Evolutionary conservation across 768 basidiomycete species (phyloP), one percentile per base, ranked within the genome.

Genomic region (Boletellus emodensis): DNA sequence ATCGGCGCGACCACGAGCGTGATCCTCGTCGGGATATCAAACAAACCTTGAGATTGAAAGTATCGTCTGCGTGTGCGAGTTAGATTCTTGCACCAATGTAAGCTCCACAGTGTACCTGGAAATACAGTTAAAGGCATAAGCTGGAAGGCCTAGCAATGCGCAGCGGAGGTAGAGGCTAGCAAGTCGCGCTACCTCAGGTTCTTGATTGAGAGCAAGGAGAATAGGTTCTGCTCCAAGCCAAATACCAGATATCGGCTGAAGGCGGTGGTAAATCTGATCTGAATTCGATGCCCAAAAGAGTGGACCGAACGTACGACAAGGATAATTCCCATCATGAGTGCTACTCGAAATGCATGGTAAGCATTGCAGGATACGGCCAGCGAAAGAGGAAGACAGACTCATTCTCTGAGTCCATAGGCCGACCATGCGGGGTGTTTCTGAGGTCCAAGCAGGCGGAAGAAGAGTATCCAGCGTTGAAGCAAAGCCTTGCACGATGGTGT

Each of bases 391-490:
- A 35, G 47, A 73, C 84, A 40, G 56, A 87, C 87, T 72, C 88
- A 91, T 93, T 55, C 94, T 75, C 66, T 94, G 92, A 9, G 87
- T 70, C 94, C 94, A 95, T 8, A 95, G 75, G 7, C 94, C 94
- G 11, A 97, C 90, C 11, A 91, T 75, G 14, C 85, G 71, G 0
- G 94, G 95, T 28, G 85, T 83, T 1, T 83, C 63, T 3, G 92
- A 93, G 0, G 96, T 94, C 94, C 90, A 99, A 14, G 95, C 94
- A 35, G 90, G 83, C 1, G 96, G 95, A 9, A 97, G 81, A 60
- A 99, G 79, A 0, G 94, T 94, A 66, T 99, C 96, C 17, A 99
- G 81, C 0, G 91, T 84, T 43, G 87, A 89, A 8, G 82, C 73
- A 48, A 95, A 81, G 17, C 92, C 92, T 56, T 87, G 86, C 6